Evolutionary conservation across 768 basidiomycete species (phyloP), one percentile per base, ranked within the genome.

Genomic region (Amanita subjunquillea): DNA sequence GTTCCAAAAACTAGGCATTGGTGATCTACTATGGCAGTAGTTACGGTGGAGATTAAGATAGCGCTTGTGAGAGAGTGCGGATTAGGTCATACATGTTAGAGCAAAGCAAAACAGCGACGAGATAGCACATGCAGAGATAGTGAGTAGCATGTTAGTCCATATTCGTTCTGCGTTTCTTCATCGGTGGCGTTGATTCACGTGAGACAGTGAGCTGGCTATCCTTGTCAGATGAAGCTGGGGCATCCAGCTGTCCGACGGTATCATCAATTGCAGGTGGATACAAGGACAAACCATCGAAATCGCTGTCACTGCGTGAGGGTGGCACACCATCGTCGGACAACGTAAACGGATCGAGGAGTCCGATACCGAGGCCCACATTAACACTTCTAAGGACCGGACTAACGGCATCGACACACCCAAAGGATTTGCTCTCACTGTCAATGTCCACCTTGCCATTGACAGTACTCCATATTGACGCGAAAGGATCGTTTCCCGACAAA

Each of bases 321-420:
- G 61, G 47, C 20, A n/a, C 43, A 6, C 51, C 44, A 38, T 46
- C 51, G 20, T 53, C 51, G 34, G 75, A 69, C 45, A 78, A 65
- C 29, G 66, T 67, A 57, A 83, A 82, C 10, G 82, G 76, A 49
- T 75, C 79, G 58, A 83, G 67, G 38, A 83, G 66, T 6, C 78
- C 78, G 50, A 81, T 70, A 3, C 74, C 75, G 41, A 80, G 63
- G 13, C 76, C 74, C 29, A 70, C 65, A 3, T 65, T 66, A 17
- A 64, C 62, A 53, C 64, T 73, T 53, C 77, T 67, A 41, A 79
- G 61, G 15, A 84, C 76, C 25, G 83, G 83, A 54, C 82, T 84
- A 54, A 79, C 80, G 8, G 62, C 60, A 41, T 71, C 71, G 37
- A 65, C 56, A 20, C 58, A 63, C 17, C 68, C 62, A 52, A 67